Evolutionary conservation across 768 basidiomycete species (phyloP).

Genomic region (Rhodotorula toruloides): DNA sequence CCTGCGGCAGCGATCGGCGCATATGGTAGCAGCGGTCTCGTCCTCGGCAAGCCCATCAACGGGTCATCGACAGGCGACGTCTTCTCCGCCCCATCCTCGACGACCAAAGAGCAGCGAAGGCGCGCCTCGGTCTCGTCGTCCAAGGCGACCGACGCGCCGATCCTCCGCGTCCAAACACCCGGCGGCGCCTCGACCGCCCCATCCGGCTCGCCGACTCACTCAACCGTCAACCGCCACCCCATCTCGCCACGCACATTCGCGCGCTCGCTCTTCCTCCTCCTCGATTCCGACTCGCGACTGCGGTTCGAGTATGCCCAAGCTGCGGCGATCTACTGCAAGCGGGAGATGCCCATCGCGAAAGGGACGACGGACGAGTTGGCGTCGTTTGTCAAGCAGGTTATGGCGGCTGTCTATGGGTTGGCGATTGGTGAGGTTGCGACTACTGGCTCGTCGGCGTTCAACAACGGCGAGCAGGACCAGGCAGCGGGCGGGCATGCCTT

Average conservation of each 20-base stretch:
- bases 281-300: constrained; percentile 6
- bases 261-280: constrained; percentile 30
- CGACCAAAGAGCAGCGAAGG: too few relatives aligned
- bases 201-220: background rate
- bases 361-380: background rate
- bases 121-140: too few relatives aligned
- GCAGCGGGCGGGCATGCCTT: too few relatives aligned
- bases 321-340: constrained; percentile 5
- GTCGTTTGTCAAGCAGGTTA: constrained; percentile 11
- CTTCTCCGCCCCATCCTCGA: background rate
- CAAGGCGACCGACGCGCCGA: too few relatives aligned
- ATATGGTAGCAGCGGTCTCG: background rate
- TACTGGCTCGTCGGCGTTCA: background rate
- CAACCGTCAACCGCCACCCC: background rate
- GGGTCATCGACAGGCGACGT: background rate
- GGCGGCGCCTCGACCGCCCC: background rate
- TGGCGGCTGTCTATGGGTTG: constrained; percentile 5
- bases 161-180: background rate
- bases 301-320: constrained; percentile 15
- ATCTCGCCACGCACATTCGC: constrained; percentile 18
- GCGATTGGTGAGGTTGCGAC: constrained; percentile 1
- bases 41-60: background rate
- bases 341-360: constrained; percentile 1
- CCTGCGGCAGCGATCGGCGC: background rate
- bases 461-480: background rate